phyloP scores from a whole-genome alignment of 75 land plant genomes.

The Ceratopteris richardii region DNA sequence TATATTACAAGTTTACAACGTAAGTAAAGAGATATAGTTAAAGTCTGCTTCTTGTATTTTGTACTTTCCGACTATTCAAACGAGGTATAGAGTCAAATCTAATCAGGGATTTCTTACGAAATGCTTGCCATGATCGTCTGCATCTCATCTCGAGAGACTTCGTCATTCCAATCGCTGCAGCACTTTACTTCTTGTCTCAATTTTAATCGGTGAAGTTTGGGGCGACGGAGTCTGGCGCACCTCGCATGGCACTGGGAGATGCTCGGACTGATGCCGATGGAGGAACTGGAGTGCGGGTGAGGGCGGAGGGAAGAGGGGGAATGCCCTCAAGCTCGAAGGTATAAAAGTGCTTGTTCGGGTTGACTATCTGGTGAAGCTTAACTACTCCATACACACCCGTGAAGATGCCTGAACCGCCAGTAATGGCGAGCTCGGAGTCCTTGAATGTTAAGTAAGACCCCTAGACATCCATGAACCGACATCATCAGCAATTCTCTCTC shows the following conservation, averaged over 20 bases:
- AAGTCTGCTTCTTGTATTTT: too few relatives aligned
- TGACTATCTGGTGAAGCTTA: constrained; percentile 64
- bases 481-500: not conserved
- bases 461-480: constrained; percentile 21
- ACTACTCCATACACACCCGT: constrained; percentile 69
- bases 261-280: constrained; percentile 50
- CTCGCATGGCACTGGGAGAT: constrained; percentile 39
- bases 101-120: too few relatives aligned
- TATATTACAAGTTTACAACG: too few relatives aligned
- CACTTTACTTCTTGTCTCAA: not conserved
- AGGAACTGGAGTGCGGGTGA: constrained; percentile 34
- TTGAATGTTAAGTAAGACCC: constrained; percentile 77
- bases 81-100: too few relatives aligned
- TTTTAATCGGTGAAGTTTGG: constrained; percentile 48
- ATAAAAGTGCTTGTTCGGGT: constrained; percentile 88
- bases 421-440: constrained; percentile 64
- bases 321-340: constrained; percentile 77
- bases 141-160: too few relatives aligned
- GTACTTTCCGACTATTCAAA: too few relatives aligned
- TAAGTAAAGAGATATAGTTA: too few relatives aligned
- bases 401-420: constrained; percentile 86
- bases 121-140: too few relatives aligned
- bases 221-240: constrained; percentile 26
- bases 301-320: constrained; percentile 42
- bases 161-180: too few relatives aligned